Evolutionary conservation across 495 filamentous ascomycete species (phyloP).

Genomic region (Lasiosphaeria miniovina): DNA sequence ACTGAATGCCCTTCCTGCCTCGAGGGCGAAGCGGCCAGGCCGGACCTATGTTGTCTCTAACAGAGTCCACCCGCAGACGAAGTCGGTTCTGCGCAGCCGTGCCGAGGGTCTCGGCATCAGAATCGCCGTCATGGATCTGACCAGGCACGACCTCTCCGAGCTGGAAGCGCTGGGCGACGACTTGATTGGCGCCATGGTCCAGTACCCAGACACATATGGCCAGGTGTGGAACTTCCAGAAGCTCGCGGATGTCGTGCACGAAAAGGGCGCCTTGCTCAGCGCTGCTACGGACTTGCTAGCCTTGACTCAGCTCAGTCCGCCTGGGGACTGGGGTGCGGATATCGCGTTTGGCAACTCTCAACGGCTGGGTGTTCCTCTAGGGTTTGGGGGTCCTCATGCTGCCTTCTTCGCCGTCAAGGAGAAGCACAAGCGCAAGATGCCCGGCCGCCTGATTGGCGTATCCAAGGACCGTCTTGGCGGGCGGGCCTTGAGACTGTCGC

Average conservation of each 20-base stretch:
- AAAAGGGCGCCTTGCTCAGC: slow-evolving; percentile 75
- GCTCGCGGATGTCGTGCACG: slow-evolving; percentile 75
- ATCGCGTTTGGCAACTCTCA: slow-evolving; percentile 97
- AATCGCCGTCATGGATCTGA: slow-evolving; percentile 68
- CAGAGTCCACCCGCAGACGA: slow-evolving; percentile 84
- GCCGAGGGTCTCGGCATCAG: slow-evolving; percentile 93
- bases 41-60: slow-evolving; percentile 84
- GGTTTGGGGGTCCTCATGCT: slow-evolving; percentile 92
- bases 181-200: slow-evolving; percentile 85
- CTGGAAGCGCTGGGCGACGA: slow-evolving; percentile 76
- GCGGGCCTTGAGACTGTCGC: slow-evolving; percentile 78
- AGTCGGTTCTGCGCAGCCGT: slow-evolving; percentile 78
- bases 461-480: slow-evolving; percentile 89
- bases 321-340: slow-evolving; percentile 94
- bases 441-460: slow-evolving; percentile 86
- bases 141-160: slow-evolving; percentile 56
- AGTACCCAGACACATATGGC: slow-evolving; percentile 92
- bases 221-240: slow-evolving; percentile 70
- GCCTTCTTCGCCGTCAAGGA: slow-evolving; percentile 95
- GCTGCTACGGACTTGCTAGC: slow-evolving; percentile 92
- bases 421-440: slow-evolving; percentile 94
- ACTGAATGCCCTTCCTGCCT: slow-evolving; percentile 66
- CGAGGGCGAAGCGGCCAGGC: slow-evolving; percentile 68
- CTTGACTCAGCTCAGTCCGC: slow-evolving; percentile 83
- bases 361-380: slow-evolving; percentile 89